Base-by-base conservation (phyloP, 2,329 filamentous ascomycete genomes). In the Colletotrichum viniferum region DNA sequence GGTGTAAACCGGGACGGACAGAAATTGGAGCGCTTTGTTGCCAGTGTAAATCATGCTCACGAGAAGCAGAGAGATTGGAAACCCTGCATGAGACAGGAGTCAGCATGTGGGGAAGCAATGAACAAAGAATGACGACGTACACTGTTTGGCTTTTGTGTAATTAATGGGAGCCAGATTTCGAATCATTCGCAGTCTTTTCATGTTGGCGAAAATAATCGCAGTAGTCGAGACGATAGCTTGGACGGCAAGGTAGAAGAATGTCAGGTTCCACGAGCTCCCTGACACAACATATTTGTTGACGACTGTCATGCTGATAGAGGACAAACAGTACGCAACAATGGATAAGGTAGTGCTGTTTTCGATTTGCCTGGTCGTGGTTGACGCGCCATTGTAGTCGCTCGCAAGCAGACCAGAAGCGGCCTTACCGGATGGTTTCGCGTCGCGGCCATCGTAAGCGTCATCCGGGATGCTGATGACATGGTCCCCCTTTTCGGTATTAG, bases 41-140 rank as follows among this genome's bases (percentile, higher is more conserved):
- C 95, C 93, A 71, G 97, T 98, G 87, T 98, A 99, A 86, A 99
- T 98, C 97, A 98, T 99, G 83, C 96, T 96, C 82, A 98, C 97
- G 78, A 99, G 93, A 77, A 98, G 94, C 70, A 98, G 89, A 73
- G 97, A 98, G 81, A 99, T 95, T 64, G 97, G 97, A 82, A 98
- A 98, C 97, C 96, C 95, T 98, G 80, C 80, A n/a, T 3, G 16
- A 38, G 14, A 24, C 18, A 78, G 72, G 14, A 63, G 24, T 38
- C 30, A 26, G 80, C 93, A 67, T 16, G 13, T 32, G 32, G 10
- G 13, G 21, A 2, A 38, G 13, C 28, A 26, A 26, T 16, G 16
- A 32, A 9, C 7, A 3, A 13, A 21, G 18, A 6, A 36, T 43
- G 61, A 10, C 10, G 14, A 16, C 61, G n/a, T n/a, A 97, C 96